phyloP scores from a whole-genome alignment of 495 filamentous ascomycete genomes.

The Penicillium taxi region DNA sequence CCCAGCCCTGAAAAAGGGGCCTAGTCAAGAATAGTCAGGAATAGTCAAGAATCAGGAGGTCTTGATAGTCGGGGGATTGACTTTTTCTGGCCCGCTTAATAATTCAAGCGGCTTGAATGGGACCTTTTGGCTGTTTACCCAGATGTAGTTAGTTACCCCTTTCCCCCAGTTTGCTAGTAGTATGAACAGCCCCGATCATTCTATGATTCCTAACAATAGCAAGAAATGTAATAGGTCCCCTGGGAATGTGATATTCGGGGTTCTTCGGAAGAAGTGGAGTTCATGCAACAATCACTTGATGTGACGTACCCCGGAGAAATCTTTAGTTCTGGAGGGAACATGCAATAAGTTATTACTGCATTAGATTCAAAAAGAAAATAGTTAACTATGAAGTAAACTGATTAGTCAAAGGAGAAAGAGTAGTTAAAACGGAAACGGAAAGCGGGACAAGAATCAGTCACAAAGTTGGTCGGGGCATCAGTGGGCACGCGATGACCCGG shows the following conservation, averaged over 20 bases:
- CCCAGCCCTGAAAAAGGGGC: too few relatives aligned
- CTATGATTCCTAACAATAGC: too few relatives aligned
- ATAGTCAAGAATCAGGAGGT: too few relatives aligned
- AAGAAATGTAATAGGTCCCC: too few relatives aligned
- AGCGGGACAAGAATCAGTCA: not conserved
- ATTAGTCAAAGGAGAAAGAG: not conserved
- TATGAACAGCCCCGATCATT: too few relatives aligned
- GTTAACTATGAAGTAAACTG: not conserved
- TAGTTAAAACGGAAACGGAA: not conserved
- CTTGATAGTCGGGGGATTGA: constrained; percentile 9
- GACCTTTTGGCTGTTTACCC: not conserved
- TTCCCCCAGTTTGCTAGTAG: too few relatives aligned
- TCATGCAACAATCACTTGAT: constrained; percentile 1
- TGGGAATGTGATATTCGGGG: constrained; percentile 18
- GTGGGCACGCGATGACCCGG: constrained; percentile 3
- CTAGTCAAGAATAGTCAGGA: too few relatives aligned
- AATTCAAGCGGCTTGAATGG: not conserved
- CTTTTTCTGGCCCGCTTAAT: constrained; percentile 19
- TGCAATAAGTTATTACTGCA: not conserved
- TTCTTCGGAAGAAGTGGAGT: constrained; percentile 17
- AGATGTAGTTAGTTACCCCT: too few relatives aligned
- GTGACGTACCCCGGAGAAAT: constrained; percentile 11
- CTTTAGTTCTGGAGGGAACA: not conserved
- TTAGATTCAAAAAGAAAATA: not conserved
- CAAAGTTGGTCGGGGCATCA: not conserved